Percentiles rank a stretch among this genome's conserved stretches.
phyloP scores from a whole-genome alignment of 495 filamentous ascomycete genomes.

The Hypoxylon perforatum region DNA sequence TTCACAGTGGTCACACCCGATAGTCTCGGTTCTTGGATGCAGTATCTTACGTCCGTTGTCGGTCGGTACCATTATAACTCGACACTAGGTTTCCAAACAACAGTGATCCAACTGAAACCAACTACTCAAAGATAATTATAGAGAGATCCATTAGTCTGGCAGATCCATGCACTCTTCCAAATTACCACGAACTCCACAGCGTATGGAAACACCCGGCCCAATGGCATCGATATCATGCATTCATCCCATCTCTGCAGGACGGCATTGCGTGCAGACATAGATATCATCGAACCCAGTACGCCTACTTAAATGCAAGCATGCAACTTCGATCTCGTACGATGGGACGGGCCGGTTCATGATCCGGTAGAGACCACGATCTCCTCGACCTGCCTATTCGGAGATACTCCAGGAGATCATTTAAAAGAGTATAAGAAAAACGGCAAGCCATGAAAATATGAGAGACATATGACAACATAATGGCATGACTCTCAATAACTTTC shows the following conservation, averaged over 20 bases:
- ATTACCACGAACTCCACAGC: neutral
- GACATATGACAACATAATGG: constrained; percentile 32
- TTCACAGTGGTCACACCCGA: constrained; percentile 30
- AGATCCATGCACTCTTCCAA: constrained; percentile 20
- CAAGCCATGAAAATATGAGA: neutral
- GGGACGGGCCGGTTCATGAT: neutral
- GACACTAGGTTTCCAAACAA: constrained; percentile 7
- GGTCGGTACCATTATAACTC: constrained; percentile 20
- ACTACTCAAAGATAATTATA: constrained; percentile 16
- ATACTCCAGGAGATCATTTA: constrained; percentile 21
- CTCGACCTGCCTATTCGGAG: constrained; percentile 41
- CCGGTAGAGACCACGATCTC: constrained; percentile 8
- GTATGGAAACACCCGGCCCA: neutral
- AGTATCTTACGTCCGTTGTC: constrained; percentile 22
- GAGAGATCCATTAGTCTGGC: constrained; percentile 7
- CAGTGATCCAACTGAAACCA: constrained; percentile 7
- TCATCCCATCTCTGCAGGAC: constrained; percentile 15
- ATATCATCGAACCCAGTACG: too few species aligned
- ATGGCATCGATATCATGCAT: constrained; percentile 2
- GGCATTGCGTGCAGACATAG: constrained; percentile 29
- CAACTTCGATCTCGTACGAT: constrained; percentile 12
- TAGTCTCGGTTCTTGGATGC: constrained; percentile 24
- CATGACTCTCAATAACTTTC: constrained; percentile 16
- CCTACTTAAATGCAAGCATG: neutral
- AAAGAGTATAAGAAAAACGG: constrained; percentile 17